Base-by-base conservation (phyloP, 768 basidiomycete genomes). In the Tricholoma sp. region DNA sequence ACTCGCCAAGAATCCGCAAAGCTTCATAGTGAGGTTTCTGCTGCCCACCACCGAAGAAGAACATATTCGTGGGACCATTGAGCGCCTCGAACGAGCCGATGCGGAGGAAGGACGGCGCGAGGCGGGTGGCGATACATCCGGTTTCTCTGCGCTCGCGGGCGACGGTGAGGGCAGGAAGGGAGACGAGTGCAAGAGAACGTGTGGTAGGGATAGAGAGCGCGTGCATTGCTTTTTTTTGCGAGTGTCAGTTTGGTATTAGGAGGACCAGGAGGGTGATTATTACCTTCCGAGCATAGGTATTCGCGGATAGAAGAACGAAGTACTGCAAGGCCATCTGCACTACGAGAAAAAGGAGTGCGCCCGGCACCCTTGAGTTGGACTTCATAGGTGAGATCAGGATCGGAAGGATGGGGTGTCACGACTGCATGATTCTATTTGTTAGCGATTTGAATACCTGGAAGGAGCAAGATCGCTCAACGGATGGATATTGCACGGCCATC, bases 401-500 rank as follows among this genome's bases (percentile, higher is more conserved):
- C 75, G 6, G 72, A 66, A 0, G 86, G 85, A 57, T 90, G 85
- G 0, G 88, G 84, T 0, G 91, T 92, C n/a, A 85, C 85, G 55
- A 91, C 91, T 92, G 58, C 50, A 4, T 20, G 36, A 50, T 49
- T 58, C 29, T 32, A 9, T 29, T 24, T 44, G 42, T 53, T 20
- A 58, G 47, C 33, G n/a, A 36, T 12, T 52, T 13, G 20, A 10
- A 41, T 42, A 57, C 24, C 7, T 24, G 56, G 44, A n/a, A 47
- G 15, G 51, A 49, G 52, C 32, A 4, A 4, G 42, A 34, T 52
- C 28, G 31, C 69, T 70, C 58, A 55, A 80, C 79, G 72, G 51
- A 99, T 82, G 8, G 90, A 91, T n/a, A 93, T 91, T 1, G 97
- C 96, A 15, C 97, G 80, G 0, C 97, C 97, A 64, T 98, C 96